Conservation (phyloP, 176 grass and related monocot genomes). For the Raddia guianensis region DNA sequence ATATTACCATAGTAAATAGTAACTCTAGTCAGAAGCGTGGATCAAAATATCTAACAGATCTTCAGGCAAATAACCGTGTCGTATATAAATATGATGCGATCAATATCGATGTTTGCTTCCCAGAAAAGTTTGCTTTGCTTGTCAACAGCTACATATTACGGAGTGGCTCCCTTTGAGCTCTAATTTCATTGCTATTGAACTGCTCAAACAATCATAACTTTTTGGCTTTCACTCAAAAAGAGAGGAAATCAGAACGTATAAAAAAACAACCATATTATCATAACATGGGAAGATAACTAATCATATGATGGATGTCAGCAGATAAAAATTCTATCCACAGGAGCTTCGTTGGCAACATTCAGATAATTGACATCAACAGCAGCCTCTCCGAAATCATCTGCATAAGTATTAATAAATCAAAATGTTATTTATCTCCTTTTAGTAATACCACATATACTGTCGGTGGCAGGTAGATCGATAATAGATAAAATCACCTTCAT, state of each 20-base stretch:
- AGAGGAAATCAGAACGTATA: too few relatives aligned
- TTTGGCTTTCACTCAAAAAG: too few relatives aligned
- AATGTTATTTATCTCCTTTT: neutral
- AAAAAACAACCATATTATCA: neutral
- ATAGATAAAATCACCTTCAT: conserved; percentile 60
- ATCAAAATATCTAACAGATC: neutral
- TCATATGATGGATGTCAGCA: conserved; percentile 38
- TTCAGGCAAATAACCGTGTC: neutral
- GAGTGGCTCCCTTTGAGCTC: too few relatives aligned
- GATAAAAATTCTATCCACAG: conserved; percentile 65
- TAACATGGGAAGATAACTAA: neutral
- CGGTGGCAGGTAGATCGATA: neutral
- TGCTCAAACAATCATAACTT: too few relatives aligned
- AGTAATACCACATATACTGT: neutral
- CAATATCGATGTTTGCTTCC: neutral
- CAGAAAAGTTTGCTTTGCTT: neutral
- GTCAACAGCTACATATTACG: too few relatives aligned
- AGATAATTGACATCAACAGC: conserved; percentile 83
- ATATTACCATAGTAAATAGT: neutral
- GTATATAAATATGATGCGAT: neutral
- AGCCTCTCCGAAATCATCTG: conserved; percentile 70
- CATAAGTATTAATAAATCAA: neutral
- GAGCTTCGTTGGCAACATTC: conserved; percentile 51
- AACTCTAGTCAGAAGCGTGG: neutral
- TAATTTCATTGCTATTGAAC: too few relatives aligned